A percentile compares a stretch with the other conserved stretches of the same genome.
phyloP scores from a whole-genome alignment of 2,329 filamentous ascomycete species.

The Penicillium paneum region DNA sequence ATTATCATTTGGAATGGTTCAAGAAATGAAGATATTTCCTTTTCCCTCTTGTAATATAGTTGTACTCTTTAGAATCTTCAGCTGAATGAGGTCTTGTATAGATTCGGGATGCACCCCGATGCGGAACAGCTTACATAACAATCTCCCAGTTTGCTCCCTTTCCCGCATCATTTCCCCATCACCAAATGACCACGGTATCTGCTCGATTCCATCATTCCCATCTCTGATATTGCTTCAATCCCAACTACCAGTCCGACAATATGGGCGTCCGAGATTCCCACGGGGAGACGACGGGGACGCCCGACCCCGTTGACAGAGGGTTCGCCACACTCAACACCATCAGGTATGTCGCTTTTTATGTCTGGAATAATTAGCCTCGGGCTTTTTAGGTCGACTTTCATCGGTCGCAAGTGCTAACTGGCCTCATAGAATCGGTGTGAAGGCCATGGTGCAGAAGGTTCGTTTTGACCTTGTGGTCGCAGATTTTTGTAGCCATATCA shows the following conservation, averaged over 20 bases:
- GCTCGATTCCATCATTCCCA: conserved; percentile 5
- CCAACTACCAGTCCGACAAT: conserved; percentile 14
- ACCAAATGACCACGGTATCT: neutral
- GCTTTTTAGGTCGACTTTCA: conserved; percentile 21
- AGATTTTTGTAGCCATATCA: conserved; percentile 26
- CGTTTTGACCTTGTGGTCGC: conserved; percentile 27
- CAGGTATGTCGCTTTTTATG: conserved; percentile 53
- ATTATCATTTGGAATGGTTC: neutral
- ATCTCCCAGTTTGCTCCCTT: conserved; percentile 5
- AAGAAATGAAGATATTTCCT: neutral
- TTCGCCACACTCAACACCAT: conserved; percentile 82
- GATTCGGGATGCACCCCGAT: neutral
- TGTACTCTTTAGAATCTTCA: neutral
- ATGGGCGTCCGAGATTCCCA: conserved; percentile 58
- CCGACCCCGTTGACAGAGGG: conserved; percentile 67
- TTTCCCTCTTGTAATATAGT: neutral
- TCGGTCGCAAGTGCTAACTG: conserved; percentile 37
- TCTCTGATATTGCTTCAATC: conserved; percentile 2
- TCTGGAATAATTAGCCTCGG: conserved; percentile 2
- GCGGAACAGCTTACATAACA: conserved; percentile 8
- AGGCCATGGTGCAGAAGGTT: conserved; percentile 68
- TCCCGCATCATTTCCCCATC: conserved; percentile 5
- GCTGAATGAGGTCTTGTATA: neutral
- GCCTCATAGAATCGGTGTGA: conserved; percentile 59
- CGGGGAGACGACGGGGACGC: conserved; percentile 53